Base-by-base conservation (phyloP, 2,329 filamentous ascomycete genomes). In the Ceratocystis colombiana region DNA sequence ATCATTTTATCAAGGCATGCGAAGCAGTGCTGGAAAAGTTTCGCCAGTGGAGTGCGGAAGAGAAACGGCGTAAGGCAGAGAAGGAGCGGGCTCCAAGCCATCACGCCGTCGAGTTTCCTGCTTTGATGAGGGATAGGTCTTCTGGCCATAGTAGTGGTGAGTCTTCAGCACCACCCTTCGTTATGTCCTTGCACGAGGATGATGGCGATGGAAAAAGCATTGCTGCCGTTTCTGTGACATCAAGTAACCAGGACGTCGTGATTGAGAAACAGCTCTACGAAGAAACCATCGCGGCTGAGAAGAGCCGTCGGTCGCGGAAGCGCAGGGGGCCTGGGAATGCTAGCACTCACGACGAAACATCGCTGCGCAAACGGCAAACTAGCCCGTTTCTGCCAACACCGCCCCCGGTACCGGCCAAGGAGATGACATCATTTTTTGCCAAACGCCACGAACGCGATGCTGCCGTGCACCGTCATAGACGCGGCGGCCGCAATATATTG, bases 21-120 rank as follows among this genome's bases (percentile, higher is more conserved):
- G 82, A 90, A 69, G 82, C 82, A 0, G 86, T 97, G 37, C 80
- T 97, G 22, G 85, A 90, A 69, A 97, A 96, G 73, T 97, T 96
- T 73, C 84, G 86, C 63, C 79, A 84, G 65, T 97, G 92, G 92
- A 91, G 87, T 69, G 83, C 92, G 68, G 90, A 96, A 73, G 94
- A 99, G 75, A 95, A 92, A 77, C 84, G 88, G 55, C 80, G 89
- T 68, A 90, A 90, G 75, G 77, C 84, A 2, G 88, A 90, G 71
- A 89, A 86, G 72, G 90, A 93, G 68, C 86, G 85, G 65, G 72
- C 69, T 8, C 67, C 75, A 3, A 75, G 73, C 7, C 73, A 75
- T 61, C 71, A 73, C 37, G 71, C 71, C 12, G 73, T 61, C 8
- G 61, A 64, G 17, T 67, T 67, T 50, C 66, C 66, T 4, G 63